These are phyloP conservation scores for Ustilago sp. DNA, from an alignment of 1,284 basidiomycete species.

Conservation along the genomic window DNA sequence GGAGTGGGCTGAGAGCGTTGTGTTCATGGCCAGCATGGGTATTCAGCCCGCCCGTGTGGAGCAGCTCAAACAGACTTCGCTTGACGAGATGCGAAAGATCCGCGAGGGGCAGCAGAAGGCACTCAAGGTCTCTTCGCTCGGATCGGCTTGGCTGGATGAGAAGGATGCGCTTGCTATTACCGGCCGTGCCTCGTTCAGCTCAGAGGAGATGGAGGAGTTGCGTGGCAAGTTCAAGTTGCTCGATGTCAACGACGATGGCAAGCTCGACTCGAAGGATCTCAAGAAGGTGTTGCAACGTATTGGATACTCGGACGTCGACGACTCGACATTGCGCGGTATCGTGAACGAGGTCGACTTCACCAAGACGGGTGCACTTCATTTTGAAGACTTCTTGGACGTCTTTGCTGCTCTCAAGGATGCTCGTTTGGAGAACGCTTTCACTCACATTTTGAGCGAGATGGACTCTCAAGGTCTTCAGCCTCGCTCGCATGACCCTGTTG, in stretches of 20 bases:
- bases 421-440: conserved; percentile 58
- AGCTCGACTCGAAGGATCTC: conserved; percentile 61
- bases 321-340: conserved; percentile 56
- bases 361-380: conserved; percentile 60
- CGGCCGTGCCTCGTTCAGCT: conserved; percentile 58
- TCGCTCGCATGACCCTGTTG: conserved; percentile 52
- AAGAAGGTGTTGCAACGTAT: conserved; percentile 58
- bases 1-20: conserved; percentile 66
- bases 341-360: conserved; percentile 62
- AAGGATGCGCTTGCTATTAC: conserved; percentile 52
- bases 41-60: conserved; percentile 60
- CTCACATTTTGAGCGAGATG: conserved; percentile 60
- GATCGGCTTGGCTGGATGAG: conserved; percentile 38
- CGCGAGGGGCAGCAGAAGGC: conserved; percentile 47
- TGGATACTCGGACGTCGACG: conserved; percentile 60
- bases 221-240: conserved; percentile 58
- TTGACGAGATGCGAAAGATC: conserved; percentile 56
- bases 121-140: conserved; percentile 38
- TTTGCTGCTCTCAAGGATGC: conserved; percentile 64
- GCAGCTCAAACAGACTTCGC: conserved; percentile 51
- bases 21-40: conserved; percentile 71
- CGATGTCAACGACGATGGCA: conserved; percentile 61
- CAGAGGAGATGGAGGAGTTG: conserved; percentile 63
- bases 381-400: conserved; percentile 64
- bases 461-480: conserved; percentile 50